Percentiles rank a stretch among this genome's conserved stretches.
Conservation (phyloP, 768 basidiomycete genomes). For the Pleurotus pulmonarius region DNA sequence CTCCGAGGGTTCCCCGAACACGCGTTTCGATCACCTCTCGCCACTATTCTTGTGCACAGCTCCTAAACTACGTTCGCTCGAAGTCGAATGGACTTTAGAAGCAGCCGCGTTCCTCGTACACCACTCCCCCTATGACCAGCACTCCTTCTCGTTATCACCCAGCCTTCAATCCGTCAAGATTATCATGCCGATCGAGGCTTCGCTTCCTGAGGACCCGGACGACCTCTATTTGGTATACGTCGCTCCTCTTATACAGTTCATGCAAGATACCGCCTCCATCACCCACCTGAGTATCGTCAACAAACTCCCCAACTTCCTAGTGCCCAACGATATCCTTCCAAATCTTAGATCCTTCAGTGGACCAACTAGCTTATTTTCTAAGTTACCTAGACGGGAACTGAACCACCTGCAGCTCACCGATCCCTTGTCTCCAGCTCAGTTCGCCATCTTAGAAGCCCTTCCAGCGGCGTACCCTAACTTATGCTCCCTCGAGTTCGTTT, state of each 20-base stretch:
- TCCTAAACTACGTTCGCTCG: background rate
- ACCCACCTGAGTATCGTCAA: background rate
- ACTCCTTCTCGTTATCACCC: background rate
- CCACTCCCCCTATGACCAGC: background rate
- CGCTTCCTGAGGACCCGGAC: background rate
- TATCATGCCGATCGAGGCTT: background rate
- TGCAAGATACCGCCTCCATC: background rate
- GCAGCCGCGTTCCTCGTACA: constrained; percentile 2
- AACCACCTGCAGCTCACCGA: constrained; percentile 1
- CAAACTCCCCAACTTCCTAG: constrained; percentile 1
- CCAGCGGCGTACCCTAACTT: background rate
- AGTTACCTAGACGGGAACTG: constrained; percentile 5
- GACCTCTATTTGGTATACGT: background rate
- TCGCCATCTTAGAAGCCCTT: background rate
- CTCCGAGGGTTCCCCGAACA: background rate
- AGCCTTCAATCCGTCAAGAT: background rate
- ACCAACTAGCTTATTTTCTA: constrained; percentile 3
- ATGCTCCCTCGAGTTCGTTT: constrained; percentile 1
- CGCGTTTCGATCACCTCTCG: background rate
- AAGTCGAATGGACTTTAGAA: background rate
- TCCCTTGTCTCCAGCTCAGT: background rate
- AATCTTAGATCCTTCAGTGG: constrained; percentile 2
- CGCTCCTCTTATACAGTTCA: constrained; percentile 4
- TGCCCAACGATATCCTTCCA: background rate
- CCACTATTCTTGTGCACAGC: background rate